These are phyloP conservation scores for Naganishia kalamii DNA, from an alignment of 768 basidiomycete species.

Conservation along the genomic window DNA sequence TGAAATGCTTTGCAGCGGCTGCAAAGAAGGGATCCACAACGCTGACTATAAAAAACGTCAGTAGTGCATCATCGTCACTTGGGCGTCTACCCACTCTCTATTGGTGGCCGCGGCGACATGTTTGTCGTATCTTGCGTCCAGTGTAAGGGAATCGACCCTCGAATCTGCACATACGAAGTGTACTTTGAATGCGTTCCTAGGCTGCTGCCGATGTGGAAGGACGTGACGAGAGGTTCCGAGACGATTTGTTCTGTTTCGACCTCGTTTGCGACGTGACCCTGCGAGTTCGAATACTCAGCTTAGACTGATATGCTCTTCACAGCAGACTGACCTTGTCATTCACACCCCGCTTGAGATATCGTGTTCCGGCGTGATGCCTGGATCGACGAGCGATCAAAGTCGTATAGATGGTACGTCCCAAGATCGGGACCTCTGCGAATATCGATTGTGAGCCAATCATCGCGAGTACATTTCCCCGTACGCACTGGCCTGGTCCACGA, in stretches of 20 bases:
- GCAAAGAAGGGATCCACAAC: constrained; percentile 92
- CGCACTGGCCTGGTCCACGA: constrained; percentile 97
- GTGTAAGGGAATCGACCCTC: constrained; percentile 90
- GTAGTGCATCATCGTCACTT: neutral
- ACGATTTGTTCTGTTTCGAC: constrained; percentile 97
- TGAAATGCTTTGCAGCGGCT: constrained; percentile 87
- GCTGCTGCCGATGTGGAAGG: constrained; percentile 27
- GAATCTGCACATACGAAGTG: constrained; percentile 92
- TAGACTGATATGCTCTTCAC: neutral
- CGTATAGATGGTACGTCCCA: constrained; percentile 82
- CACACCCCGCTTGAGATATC: constrained; percentile 88
- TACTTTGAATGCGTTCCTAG: constrained; percentile 60
- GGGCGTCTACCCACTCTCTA: constrained; percentile 65
- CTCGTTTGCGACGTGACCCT: constrained; percentile 98
- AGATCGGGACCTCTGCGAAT: constrained; percentile 71
- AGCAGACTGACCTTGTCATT: constrained; percentile 67
- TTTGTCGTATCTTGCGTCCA: constrained; percentile 92
- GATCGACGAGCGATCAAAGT: constrained; percentile 93
- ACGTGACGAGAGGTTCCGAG: constrained; percentile 42
- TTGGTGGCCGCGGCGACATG: constrained; percentile 88
- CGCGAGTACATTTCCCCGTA: constrained; percentile 20
- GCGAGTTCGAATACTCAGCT: constrained; percentile 15
- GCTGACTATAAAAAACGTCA: constrained; percentile 67
- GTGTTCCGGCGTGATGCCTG: constrained; percentile 87
- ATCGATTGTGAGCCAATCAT: neutral